Evolutionary conservation across 768 basidiomycete species (phyloP).

Genomic region (Russula griseocarnosa): DNA sequence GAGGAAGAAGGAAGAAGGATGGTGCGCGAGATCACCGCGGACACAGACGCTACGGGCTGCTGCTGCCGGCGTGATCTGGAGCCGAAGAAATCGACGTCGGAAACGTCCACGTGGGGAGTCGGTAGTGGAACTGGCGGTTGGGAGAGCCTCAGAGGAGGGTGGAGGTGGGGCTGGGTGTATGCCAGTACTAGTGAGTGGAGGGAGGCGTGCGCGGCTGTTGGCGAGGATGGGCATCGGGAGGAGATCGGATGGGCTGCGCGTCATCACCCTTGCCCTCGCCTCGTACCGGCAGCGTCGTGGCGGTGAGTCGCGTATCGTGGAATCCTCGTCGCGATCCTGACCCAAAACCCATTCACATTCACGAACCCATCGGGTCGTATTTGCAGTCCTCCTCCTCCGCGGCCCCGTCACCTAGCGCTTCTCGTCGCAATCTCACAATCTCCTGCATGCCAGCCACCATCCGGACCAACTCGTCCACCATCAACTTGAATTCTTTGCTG

Average conservation of each 20-base stretch:
- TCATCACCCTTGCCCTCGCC: not conserved
- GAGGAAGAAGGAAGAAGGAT: not conserved
- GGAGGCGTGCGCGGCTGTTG: slow-evolving; percentile 14
- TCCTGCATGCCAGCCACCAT: slow-evolving; percentile 22
- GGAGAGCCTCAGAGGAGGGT: not conserved
- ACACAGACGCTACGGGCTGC: no score
- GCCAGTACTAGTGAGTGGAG: not conserved
- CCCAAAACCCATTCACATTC: not conserved
- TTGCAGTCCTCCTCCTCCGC: not conserved
- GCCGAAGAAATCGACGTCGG: not conserved
- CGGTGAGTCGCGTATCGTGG: not conserved
- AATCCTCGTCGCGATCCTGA: not conserved
- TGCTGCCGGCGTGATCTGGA: not conserved
- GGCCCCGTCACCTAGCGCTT: not conserved
- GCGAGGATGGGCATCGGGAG: not conserved
- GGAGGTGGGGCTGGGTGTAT: not conserved
- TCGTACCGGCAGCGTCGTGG: not conserved
- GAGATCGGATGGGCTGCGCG: slow-evolving; percentile 15
- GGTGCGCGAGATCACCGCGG: not conserved
- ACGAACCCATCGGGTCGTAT: not conserved
- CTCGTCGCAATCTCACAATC: not conserved
- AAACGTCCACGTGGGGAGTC: not conserved
- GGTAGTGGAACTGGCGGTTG: not conserved
- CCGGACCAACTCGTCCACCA: slow-evolving; percentile 17
- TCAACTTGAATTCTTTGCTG: slow-evolving; percentile 22